Evolutionary conservation across 2,329 filamentous ascomycete species (phyloP), one percentile per base, ranked within the genome.

Genomic region (Xylogone sp.): DNA sequence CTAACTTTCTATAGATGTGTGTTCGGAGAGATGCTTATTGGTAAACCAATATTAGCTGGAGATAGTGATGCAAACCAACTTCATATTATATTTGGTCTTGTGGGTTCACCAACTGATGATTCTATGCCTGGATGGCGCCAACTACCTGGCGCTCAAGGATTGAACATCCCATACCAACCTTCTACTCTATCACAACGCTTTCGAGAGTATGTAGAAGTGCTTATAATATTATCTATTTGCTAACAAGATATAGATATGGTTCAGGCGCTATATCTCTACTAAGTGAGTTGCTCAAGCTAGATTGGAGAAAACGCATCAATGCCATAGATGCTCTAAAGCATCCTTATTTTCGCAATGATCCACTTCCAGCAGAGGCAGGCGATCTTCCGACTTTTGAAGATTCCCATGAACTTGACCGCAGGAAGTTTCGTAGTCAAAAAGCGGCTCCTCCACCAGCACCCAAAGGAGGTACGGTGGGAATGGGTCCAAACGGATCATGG

Each of bases 11-110:
- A 29, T 52, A 91, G 88, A n/a, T 99, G 94, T 66, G 91, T 99
- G 2, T 97, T 99, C 71, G 94, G 91, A 48, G 94, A 99, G 68
- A 99, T 99, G 93, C 87, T 97, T 58, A 84, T 90, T 61, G 86
- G 90, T 34, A 96, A 93, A 68, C 94, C 94, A 0, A 97, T 99
- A 49, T 78, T 99, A 43, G 83, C 91, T 7, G 94, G 94, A 12
- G 90, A 90, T 59, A 95, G 88, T 61, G 94, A 99, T 65, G 72
- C 83, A 6, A 87, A 97, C 64, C 94, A 99, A 69, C 84, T 95
- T 12, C 88, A 96, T 12, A 84, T 96, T 45, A 97, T 99, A 53
- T 99, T 96, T 71, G 89, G 92, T 57, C 78, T 99, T 39, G 88
- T 96, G 59, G 94, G 94, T 13, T 87, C 90, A 0, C 94, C 94